Evolutionary conservation across 2,329 filamentous ascomycete species (phyloP).

Genomic region (Emmonsiellopsis sp.): DNA sequence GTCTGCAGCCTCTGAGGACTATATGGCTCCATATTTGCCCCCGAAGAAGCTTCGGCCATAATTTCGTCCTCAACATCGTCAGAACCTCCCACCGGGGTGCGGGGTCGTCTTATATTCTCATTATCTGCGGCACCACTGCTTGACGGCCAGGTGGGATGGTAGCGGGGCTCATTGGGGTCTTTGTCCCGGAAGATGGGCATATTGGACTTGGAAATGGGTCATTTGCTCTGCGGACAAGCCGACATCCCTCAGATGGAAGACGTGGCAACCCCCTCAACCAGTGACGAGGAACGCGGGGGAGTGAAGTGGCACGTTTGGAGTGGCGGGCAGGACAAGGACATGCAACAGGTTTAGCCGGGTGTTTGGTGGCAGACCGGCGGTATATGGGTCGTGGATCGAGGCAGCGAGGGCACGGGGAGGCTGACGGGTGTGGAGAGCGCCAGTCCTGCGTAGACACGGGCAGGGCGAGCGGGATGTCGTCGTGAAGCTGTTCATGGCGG

Average conservation of each 20-base stretch:
- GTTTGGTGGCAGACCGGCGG: not conserved
- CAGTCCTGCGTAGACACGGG: not conserved
- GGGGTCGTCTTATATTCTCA: constrained; percentile 8
- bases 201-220: constrained; percentile 7
- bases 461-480: not conserved
- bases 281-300: not conserved
- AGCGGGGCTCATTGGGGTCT: constrained; percentile 22
- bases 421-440: not conserved
- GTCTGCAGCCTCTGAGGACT: constrained; percentile 18
- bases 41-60: constrained; percentile 11
- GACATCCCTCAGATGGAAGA: constrained; percentile 3
- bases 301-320: constrained; percentile 13
- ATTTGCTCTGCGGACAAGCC: constrained; percentile 2
- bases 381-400: not conserved
- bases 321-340: constrained; percentile 6
- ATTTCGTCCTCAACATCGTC: constrained; percentile 9
- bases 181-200: constrained; percentile 23
- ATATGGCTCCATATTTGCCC: constrained; percentile 9
- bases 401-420: not conserved
- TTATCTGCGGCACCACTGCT: not conserved
- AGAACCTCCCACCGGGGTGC: constrained; percentile 11
- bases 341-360: not conserved
- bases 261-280: constrained; percentile 12
- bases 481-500: not conserved
- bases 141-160: constrained; percentile 15